Evolutionary conservation across 306 rosid species (phyloP), one percentile per base, ranked within the genome.

Genomic region (Adenanthera pavonina): DNA sequence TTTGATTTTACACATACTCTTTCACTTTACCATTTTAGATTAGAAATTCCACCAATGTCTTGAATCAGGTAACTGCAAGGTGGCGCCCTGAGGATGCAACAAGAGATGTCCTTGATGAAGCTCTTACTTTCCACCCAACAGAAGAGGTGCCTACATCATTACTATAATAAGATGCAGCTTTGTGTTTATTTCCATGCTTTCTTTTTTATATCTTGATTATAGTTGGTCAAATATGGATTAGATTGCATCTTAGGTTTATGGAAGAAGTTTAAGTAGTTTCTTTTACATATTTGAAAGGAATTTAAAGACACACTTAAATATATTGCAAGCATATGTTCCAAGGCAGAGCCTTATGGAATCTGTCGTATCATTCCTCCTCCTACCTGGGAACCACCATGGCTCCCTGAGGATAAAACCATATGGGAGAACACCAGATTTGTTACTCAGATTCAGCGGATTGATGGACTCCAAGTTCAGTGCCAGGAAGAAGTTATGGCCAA

Each of bases 311-410:
- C 86, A 0, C 84, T 86, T 70, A 75, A 89, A 69, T 95, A 92
- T 84, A 85, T 95, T 69, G 91, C 89, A 80, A 93, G 85, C 48
- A 88, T 95, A 82, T 84, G 83, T 76, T 83, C 92, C 78, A 78
- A 62, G 48, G 97, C 89, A 33, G 93, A 85, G 85, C 82, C 88
- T 44, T 87, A 84, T 80, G 99, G 99, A 76, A 92, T 93, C 20
- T 95, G 97, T 65, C 94, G 96, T 77, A 95, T 95, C 79, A 81
- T 90, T 85, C 98, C 98, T 76, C 98, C 97, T 76, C 34, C 86
- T 80, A 78, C 88, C 56, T 93, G 99, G 98, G 70, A 84, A 56
- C 93, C 88, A 54, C 89, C 84, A 43, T 88, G 88, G 77, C 76
- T 69, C 77, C 82, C 78, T 67, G 81, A 90, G 87, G 65, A 85